phyloP scores from a whole-genome alignment of 306 rosid genomes.

The Trichosanthes truncata region DNA sequence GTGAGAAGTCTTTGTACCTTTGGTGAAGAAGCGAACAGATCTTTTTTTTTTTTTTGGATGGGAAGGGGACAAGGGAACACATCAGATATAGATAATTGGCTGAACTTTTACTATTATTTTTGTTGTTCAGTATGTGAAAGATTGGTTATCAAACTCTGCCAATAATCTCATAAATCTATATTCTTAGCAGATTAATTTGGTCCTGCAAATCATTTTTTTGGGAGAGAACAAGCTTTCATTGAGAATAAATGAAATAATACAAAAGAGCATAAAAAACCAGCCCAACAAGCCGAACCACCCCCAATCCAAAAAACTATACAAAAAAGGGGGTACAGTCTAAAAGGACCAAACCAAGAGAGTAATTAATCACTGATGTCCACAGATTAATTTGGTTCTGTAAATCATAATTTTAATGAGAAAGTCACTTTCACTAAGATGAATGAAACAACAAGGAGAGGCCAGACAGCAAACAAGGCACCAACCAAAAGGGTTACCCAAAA shows the following conservation, averaged over 20 bases:
- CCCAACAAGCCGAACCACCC: not conserved
- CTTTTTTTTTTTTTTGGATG: constrained; percentile 27
- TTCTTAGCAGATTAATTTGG: not conserved
- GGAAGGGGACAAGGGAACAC: not conserved
- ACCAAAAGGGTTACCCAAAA: not conserved
- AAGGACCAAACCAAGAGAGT: not conserved
- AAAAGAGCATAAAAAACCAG: not conserved
- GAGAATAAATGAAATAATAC: not conserved
- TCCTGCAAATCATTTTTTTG: not conserved
- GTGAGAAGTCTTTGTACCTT: constrained; percentile 92
- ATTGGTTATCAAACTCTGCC: not conserved
- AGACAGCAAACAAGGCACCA: not conserved
- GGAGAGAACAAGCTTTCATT: not conserved
- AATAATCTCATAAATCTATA: not conserved
- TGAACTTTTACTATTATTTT: not conserved
- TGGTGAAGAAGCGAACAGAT: constrained; percentile 97
- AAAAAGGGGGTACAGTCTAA: not conserved
- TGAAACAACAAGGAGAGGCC: not conserved
- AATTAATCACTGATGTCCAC: not conserved
- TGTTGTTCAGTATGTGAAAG: not conserved
- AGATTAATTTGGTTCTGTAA: not conserved
- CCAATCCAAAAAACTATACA: not conserved
- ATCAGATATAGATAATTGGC: not conserved
- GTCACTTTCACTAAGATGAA: not conserved
- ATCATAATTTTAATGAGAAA: not conserved